Conservation (phyloP, 805 yeast species). For the Lachancea lanzarotensis region DNA sequence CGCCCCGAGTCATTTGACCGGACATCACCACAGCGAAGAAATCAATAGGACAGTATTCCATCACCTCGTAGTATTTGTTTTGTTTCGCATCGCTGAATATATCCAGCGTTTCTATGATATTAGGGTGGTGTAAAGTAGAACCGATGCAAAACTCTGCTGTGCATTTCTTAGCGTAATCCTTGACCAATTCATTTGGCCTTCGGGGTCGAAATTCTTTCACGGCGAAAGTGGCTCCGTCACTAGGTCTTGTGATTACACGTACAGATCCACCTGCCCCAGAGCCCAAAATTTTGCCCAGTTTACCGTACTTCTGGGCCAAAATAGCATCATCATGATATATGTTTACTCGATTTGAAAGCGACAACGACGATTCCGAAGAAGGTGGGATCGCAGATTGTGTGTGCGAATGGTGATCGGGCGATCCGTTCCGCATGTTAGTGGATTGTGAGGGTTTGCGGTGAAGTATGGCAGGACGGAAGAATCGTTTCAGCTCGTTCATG, state of each 20-base stretch:
- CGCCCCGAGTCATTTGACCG: slow-evolving; percentile 73
- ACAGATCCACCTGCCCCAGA: slow-evolving; percentile 89
- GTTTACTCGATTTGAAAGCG: slow-evolving; percentile 30
- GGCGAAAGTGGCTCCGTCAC: slow-evolving; percentile 69
- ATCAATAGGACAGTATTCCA: slow-evolving; percentile 83
- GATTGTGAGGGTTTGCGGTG: slow-evolving; percentile 20
- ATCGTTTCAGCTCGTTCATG: slow-evolving; percentile 67
- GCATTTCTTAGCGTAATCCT: slow-evolving; percentile 79
- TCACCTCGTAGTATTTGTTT: slow-evolving; percentile 68
- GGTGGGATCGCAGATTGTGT: slow-evolving; percentile 35
- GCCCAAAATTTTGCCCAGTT: slow-evolving; percentile 67
- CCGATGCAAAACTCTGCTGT: slow-evolving; percentile 89
- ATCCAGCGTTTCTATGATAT: slow-evolving; percentile 72
- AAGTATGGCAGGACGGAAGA: slow-evolving; percentile 49
- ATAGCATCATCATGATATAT: slow-evolving; percentile 48
- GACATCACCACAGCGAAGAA: slow-evolving; percentile 85
- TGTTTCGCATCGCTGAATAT: slow-evolving; percentile 51
- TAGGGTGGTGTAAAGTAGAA: slow-evolving; percentile 73
- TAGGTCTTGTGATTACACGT: slow-evolving; percentile 58
- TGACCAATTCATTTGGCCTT: slow-evolving; percentile 59
- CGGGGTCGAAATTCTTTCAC: slow-evolving; percentile 76
- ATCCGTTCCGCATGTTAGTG: slow-evolving; percentile 14
- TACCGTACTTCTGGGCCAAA: slow-evolving; percentile 58
- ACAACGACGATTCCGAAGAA: slow-evolving; percentile 29
- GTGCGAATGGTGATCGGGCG: slow-evolving; percentile 22